Evolutionary conservation across 495 filamentous ascomycete species (phyloP).

Genomic region (Neurospora sp.): DNA sequence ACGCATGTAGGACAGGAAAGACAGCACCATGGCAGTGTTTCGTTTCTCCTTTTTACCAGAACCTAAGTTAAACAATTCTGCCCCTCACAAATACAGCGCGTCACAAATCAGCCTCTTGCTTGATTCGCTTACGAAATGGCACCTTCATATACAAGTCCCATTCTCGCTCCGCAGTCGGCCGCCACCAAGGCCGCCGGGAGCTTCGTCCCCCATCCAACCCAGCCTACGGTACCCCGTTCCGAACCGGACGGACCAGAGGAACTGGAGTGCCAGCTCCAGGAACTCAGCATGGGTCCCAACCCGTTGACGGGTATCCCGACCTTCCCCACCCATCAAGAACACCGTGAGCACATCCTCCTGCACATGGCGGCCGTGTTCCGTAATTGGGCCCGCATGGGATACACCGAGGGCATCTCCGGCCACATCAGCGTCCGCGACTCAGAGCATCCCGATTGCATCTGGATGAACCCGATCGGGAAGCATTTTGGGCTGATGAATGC

Average conservation of each 20-base stretch:
- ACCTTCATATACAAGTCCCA: neutral
- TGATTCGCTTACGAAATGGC: neutral
- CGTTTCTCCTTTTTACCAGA: neutral
- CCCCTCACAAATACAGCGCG: neutral
- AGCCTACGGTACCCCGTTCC: neutral
- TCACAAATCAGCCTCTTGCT: neutral
- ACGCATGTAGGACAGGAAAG: neutral
- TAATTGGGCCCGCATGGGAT: slow-evolving; percentile 45
- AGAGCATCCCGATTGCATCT: slow-evolving; percentile 49
- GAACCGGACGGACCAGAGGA: neutral
- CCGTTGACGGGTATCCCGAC: slow-evolving; percentile 29
- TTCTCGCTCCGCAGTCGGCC: neutral
- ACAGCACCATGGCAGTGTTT: neutral
- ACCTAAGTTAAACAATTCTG: neutral
- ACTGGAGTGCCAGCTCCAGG: neutral
- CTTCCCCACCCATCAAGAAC: slow-evolving; percentile 29
- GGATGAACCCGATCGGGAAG: slow-evolving; percentile 51
- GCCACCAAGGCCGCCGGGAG: neutral
- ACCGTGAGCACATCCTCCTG: slow-evolving; percentile 39
- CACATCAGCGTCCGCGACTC: slow-evolving; percentile 59
- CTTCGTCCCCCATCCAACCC: neutral
- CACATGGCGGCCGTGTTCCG: slow-evolving; percentile 54
- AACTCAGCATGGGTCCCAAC: neutral
- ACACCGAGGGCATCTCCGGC: slow-evolving; percentile 54
- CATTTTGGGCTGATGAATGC: slow-evolving; percentile 48